A percentile compares a stretch with the other conserved stretches of the same genome.
phyloP scores from a whole-genome alignment of 2,329 filamentous ascomycete species.

The Fusarium ambrosium region DNA sequence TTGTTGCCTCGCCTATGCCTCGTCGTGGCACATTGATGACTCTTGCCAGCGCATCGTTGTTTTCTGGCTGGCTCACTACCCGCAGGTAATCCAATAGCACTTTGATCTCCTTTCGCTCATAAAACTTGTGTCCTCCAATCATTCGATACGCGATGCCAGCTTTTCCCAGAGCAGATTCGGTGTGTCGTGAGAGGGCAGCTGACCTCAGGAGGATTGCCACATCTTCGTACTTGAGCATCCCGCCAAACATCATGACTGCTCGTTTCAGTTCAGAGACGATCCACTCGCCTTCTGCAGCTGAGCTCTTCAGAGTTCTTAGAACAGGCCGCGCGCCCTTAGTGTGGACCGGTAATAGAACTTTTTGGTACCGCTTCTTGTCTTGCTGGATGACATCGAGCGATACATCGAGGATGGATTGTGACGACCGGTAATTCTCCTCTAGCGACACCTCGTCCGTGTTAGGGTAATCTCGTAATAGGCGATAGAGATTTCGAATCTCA shows the following conservation, averaged over 20 bases:
- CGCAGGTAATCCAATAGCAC: constrained; percentile 89
- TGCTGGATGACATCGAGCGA: constrained; percentile 92
- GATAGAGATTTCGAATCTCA: constrained; percentile 87
- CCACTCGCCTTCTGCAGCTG: constrained; percentile 85
- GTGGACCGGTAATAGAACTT: constrained; percentile 84
- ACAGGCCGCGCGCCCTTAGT: constrained; percentile 84
- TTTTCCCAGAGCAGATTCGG: constrained; percentile 85
- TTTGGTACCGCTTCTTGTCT: constrained; percentile 83
- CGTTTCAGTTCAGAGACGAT: constrained; percentile 87
- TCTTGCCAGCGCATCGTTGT: constrained; percentile 86
- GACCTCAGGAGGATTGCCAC: constrained; percentile 91
- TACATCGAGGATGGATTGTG: constrained; percentile 83
- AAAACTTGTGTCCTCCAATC: constrained; percentile 92
- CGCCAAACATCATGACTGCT: constrained; percentile 76
- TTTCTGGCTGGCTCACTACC: constrained; percentile 85
- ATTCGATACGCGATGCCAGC: constrained; percentile 90
- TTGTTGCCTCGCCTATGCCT: constrained; percentile 83
- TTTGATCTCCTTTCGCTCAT: constrained; percentile 91
- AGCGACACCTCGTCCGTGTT: constrained; percentile 86
- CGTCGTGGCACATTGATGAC: constrained; percentile 88
- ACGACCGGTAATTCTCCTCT: constrained; percentile 95
- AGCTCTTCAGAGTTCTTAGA: constrained; percentile 78
- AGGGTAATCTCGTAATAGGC: constrained; percentile 82
- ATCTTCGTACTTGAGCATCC: constrained; percentile 80
- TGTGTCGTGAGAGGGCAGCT: constrained; percentile 83